Conservation (phyloP, 78 protist genomes). For the Dictyostelium intermedium region DNA sequence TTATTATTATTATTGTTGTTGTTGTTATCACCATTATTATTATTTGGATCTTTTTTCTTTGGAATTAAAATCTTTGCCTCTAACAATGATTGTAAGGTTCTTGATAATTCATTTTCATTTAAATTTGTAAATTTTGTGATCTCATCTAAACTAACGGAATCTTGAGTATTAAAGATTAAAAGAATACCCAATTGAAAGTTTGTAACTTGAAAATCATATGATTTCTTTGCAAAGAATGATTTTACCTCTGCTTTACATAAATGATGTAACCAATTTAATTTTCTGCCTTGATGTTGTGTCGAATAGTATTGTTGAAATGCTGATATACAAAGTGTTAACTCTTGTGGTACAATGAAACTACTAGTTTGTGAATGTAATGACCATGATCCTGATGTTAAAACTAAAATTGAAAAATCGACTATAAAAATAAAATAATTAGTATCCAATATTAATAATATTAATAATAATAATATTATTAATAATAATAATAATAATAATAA, state of each 20-base stretch:
- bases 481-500: background rate
- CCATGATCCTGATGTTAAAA: slow-evolving; percentile 91
- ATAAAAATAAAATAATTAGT: background rate
- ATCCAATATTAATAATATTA: background rate
- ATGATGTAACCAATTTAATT: slow-evolving; percentile 87
- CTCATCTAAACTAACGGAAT: slow-evolving; percentile 1
- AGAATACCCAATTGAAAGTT: slow-evolving; percentile 76
- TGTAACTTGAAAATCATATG: slow-evolving; percentile 70
- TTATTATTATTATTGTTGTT: background rate
- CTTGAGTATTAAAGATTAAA: slow-evolving; percentile 73
- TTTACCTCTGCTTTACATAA: slow-evolving; percentile 83
- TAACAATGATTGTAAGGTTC: slow-evolving; percentile 73
- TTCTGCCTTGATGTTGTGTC: slow-evolving; percentile 83
- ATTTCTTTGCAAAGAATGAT: slow-evolving; percentile 34
- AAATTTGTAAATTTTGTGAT: slow-evolving; percentile 43
- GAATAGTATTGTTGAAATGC: slow-evolving; percentile 73
- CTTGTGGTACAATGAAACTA: slow-evolving; percentile 82
- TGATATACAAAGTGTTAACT: slow-evolving; percentile 67
- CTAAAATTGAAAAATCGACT: slow-evolving; percentile 85
- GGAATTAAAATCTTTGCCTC: slow-evolving; percentile 56
- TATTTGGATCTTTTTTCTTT: slow-evolving; percentile 5
- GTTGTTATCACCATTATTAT: background rate
- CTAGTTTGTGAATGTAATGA: slow-evolving; percentile 84
- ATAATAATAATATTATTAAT: background rate
- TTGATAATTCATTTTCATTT: slow-evolving; percentile 73